These are phyloP conservation scores for Juncus effusus DNA, from an alignment of 176 grass and related monocot species.

Conservation along the genomic window DNA sequence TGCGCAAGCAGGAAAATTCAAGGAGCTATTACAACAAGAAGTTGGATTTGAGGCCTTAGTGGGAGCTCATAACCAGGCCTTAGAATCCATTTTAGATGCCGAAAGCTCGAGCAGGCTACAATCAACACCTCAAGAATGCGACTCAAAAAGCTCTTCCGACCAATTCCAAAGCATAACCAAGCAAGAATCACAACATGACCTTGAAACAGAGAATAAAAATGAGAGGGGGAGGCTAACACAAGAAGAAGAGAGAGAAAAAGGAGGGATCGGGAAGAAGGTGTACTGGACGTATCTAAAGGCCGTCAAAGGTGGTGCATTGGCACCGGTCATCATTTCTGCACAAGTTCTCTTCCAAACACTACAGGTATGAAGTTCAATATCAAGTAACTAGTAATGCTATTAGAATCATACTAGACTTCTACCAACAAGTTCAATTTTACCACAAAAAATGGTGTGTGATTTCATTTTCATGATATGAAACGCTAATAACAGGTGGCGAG, in stretches of 20 bases:
- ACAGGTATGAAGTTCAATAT: conserved; percentile 27
- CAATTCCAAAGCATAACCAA: conserved; percentile 65
- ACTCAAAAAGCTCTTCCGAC: conserved; percentile 40
- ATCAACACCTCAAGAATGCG: conserved; percentile 29
- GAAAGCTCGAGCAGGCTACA: conserved; percentile 74
- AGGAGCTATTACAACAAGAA: conserved; percentile 82
- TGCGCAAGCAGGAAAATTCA: conserved; percentile 67
- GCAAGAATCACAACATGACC: conserved; percentile 73
- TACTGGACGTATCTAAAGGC: conserved; percentile 85
- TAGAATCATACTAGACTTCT: too few relatives aligned
- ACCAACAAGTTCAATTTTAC: too few relatives aligned
- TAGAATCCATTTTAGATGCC: conserved; percentile 75
- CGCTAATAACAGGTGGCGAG: conserved; percentile 40
- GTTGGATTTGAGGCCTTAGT: conserved; percentile 87
- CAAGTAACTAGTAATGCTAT: too few relatives aligned
- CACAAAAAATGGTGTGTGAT: too few relatives aligned
- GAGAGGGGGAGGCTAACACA: conserved; percentile 79
- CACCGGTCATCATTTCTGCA: conserved; percentile 56
- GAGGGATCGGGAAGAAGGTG: conserved; percentile 73
- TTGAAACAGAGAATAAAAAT: conserved; percentile 43
- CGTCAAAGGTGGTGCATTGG: conserved; percentile 59
- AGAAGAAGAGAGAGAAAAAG: conserved; percentile 92
- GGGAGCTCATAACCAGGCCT: conserved; percentile 84
- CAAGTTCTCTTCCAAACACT: conserved; percentile 79
- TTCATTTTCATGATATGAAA: too few relatives aligned